Conservation (phyloP, 1,139 yeast genomes). For the Geotrichum carabidarum region DNA sequence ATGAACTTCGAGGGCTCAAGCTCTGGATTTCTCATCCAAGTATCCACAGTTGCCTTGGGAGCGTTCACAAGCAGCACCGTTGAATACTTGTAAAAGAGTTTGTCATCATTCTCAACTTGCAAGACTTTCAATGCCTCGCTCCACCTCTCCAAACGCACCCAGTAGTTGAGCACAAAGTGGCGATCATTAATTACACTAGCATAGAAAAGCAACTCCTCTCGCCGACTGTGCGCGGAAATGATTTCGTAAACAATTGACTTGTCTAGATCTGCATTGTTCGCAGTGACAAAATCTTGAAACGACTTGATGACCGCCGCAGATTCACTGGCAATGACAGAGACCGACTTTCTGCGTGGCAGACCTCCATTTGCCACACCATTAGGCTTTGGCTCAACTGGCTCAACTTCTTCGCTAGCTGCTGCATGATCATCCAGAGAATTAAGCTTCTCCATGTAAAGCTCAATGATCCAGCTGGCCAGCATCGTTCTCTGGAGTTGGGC, state of each 20-base stretch:
- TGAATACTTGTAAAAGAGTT: constrained; percentile 59
- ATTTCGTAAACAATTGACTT: constrained; percentile 67
- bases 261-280: constrained; percentile 51
- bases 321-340: constrained; percentile 21
- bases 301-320: constrained; percentile 29
- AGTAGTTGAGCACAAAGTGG: constrained; percentile 61
- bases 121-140: constrained; percentile 59
- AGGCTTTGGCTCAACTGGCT: constrained; percentile 20
- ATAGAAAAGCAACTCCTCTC: constrained; percentile 57
- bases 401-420: constrained; percentile 26
- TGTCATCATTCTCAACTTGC: constrained; percentile 47
- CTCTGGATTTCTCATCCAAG: constrained; percentile 62
- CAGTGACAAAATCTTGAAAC: constrained; percentile 51
- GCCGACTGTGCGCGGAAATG: constrained; percentile 59
- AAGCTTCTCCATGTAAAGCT: constrained; percentile 52
- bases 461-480: constrained; percentile 80
- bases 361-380: constrained; percentile 26
- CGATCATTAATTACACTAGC: constrained; percentile 68
- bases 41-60: constrained; percentile 66
- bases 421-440: constrained; percentile 45
- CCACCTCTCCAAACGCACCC: constrained; percentile 72
- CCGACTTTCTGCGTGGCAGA: constrained; percentile 1
- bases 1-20: constrained; percentile 58
- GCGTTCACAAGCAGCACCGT: constrained; percentile 61
- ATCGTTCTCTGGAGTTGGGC: constrained; percentile 53